These are phyloP conservation scores for Fistulinella prunicolor DNA, from an alignment of 768 basidiomycete species.

Conservation along the genomic window DNA sequence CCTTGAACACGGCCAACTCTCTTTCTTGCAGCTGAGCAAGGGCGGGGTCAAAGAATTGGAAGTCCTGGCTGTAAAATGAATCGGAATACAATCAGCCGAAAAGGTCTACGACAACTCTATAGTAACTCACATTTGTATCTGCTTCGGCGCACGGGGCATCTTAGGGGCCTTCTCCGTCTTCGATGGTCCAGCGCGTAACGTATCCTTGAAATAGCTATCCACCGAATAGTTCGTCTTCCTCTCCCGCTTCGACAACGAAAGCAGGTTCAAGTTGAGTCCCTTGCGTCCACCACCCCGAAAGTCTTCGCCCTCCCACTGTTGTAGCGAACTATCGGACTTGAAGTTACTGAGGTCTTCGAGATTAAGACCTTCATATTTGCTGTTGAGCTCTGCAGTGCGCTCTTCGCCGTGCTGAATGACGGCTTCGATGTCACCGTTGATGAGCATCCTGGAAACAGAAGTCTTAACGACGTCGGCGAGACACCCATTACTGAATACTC, in stretches of 20 bases:
- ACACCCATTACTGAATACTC: constrained; percentile 23
- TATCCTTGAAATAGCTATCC: constrained; percentile 93
- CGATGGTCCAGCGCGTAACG: constrained; percentile 73
- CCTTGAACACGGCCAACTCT: constrained; percentile 81
- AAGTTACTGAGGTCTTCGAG: constrained; percentile 96
- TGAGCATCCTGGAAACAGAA: constrained; percentile 47
- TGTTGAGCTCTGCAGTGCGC: constrained; percentile 82
- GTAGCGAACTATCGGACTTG: constrained; percentile 87
- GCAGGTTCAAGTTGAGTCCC: constrained; percentile 66
- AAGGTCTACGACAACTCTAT: not conserved
- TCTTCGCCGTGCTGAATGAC: constrained; percentile 92
- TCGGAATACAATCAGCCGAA: not conserved
- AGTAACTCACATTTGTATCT: constrained; percentile 67
- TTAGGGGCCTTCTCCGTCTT: constrained; percentile 83
- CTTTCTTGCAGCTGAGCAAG: constrained; percentile 81
- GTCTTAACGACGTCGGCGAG: not conserved
- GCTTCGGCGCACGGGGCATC: constrained; percentile 82
- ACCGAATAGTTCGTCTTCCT: constrained; percentile 93
- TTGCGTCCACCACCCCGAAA: constrained; percentile 79
- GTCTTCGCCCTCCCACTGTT: constrained; percentile 96
- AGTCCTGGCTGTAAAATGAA: constrained; percentile 66
- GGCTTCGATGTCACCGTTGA: constrained; percentile 90
- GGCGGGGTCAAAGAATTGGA: constrained; percentile 91
- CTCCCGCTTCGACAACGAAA: constrained; percentile 90
- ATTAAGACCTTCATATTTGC: constrained; percentile 89